Percentiles rank a stretch among this genome's conserved stretches.
These are phyloP conservation scores for Gentiana macrophylla DNA, from an alignment of 257 asterid species.

Conservation along the genomic window DNA sequence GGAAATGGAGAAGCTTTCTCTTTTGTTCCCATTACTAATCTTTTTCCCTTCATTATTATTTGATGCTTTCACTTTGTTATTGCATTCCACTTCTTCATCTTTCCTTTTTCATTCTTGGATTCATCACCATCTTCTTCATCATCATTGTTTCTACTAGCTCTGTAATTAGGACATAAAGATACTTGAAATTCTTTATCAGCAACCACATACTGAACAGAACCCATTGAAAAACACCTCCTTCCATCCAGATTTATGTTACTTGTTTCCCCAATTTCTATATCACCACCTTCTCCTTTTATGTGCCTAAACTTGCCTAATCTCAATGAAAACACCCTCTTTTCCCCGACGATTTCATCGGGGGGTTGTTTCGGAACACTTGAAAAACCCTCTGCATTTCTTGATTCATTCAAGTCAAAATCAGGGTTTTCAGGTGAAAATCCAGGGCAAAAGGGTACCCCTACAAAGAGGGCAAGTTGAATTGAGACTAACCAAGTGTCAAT, in stretches of 20 bases:
- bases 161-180: constrained; percentile 32
- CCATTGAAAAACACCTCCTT: constrained; percentile 96
- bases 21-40: constrained; percentile 57
- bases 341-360: constrained; percentile 29
- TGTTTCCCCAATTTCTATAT: constrained; percentile 57
- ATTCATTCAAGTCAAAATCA: constrained; percentile 25
- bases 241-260: constrained; percentile 60
- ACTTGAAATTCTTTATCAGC: constrained; percentile 80
- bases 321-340: constrained; percentile 72
- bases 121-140: constrained; percentile 8
- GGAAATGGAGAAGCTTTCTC: constrained; percentile 96
- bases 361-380: constrained; percentile 20
- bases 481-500: constrained; percentile 76
- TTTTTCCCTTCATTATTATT: constrained; percentile 48
- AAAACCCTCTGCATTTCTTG: constrained; percentile 38
- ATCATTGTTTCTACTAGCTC: constrained; percentile 6
- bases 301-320: constrained; percentile 69
- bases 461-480: constrained; percentile 85
- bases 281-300: background rate
- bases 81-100: constrained; percentile 27
- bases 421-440: constrained; percentile 9
- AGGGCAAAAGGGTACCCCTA: constrained; percentile 29
- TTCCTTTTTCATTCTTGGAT: constrained; percentile 20
- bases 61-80: constrained; percentile 25
- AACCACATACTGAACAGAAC: constrained; percentile 90